Percentiles rank a stretch among this genome's conserved stretches.
Evolutionary conservation across 1,284 basidiomycete species (phyloP).

Genomic region (Coniferiporia sulphurascens): DNA sequence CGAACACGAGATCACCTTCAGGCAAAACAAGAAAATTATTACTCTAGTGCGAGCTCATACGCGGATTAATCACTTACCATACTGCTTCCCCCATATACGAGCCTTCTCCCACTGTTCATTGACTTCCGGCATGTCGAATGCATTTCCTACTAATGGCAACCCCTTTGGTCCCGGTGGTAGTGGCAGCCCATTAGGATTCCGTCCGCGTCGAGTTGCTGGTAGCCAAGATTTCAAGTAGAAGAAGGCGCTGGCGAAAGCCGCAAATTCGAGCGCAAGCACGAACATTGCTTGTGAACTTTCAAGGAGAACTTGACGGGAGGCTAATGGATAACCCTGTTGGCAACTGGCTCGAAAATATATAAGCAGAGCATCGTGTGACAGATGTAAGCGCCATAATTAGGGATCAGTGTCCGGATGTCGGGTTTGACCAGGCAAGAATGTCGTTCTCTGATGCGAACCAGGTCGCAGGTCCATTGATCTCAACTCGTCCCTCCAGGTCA

Average conservation of each 20-base stretch:
- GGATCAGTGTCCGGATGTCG: too few relatives aligned
- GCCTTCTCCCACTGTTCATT: conserved; percentile 37
- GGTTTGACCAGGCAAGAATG: too few relatives aligned
- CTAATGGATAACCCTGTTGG: too few relatives aligned
- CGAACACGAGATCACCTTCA: conserved; percentile 9
- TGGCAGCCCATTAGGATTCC: not conserved
- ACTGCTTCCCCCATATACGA: conserved; percentile 36
- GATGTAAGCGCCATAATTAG: too few relatives aligned
- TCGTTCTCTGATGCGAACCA: too few relatives aligned
- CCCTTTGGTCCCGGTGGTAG: conserved; percentile 33
- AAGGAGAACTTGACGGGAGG: too few relatives aligned
- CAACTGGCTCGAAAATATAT: too few relatives aligned
- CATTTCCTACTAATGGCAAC: conserved; percentile 38
- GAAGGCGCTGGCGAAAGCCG: not conserved
- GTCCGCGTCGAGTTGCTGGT: not conserved
- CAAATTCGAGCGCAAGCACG: not conserved
- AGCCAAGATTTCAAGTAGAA: not conserved
- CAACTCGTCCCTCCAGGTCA: too few relatives aligned
- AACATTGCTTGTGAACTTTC: not conserved
- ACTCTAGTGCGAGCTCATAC: not conserved
- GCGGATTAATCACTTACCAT: conserved; percentile 28
- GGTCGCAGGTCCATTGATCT: too few relatives aligned
- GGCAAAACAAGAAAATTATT: not conserved
- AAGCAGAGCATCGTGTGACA: too few relatives aligned
- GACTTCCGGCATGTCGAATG: conserved; percentile 37